Base-by-base conservation (phyloP, 2,329 filamentous ascomycete genomes). In the Hysterium pulicare region DNA sequence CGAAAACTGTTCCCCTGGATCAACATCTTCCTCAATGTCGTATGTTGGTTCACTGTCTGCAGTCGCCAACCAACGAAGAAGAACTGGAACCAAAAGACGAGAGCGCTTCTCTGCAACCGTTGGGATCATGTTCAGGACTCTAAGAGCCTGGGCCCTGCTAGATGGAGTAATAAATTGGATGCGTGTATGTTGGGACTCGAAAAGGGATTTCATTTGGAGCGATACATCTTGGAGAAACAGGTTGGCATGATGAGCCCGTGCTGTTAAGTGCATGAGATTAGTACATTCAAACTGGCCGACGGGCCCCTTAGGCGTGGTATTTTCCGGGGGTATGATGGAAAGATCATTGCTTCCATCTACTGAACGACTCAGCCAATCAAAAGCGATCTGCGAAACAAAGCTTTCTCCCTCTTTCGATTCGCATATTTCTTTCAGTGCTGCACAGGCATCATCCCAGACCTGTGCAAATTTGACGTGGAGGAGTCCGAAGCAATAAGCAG, bases 401-500 rank as follows among this genome's bases (percentile, higher is more conserved):
- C 84, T 82, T 60, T 96, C 90, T 17, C 87, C 89, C 30, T 71
- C 67, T 50, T 85, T 83, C 17, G 76, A 77, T 51, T 87, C 78
- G 16, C 83, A 79, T 41, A 98, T 82, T 39, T 84, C 76, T 57
- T 88, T 86, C 57, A 98, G 70, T 1, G 87, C 82, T 41, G 82
- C 78, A 38, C 85, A 81, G 1, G 87, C 80, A 55, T 95, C 88
- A 46, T 95, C 87, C 87, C 91, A 96, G 5, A 94, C 74, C 26
- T 89, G 89, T 1, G 90, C 80, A 50, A 96, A 75, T 53, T 86
- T 87, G 37, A 95, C 82, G 1, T 90, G 93, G 46, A 97, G 76
- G 67, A 96, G 78, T 37, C 93, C 93, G 55, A 96, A 95, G 55
- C 89, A 83, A 57, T 90, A 97, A 0, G 81, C 77, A 0, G 90